phyloP scores from a whole-genome alignment of 1,284 basidiomycete species.

The Pascua sp. region DNA sequence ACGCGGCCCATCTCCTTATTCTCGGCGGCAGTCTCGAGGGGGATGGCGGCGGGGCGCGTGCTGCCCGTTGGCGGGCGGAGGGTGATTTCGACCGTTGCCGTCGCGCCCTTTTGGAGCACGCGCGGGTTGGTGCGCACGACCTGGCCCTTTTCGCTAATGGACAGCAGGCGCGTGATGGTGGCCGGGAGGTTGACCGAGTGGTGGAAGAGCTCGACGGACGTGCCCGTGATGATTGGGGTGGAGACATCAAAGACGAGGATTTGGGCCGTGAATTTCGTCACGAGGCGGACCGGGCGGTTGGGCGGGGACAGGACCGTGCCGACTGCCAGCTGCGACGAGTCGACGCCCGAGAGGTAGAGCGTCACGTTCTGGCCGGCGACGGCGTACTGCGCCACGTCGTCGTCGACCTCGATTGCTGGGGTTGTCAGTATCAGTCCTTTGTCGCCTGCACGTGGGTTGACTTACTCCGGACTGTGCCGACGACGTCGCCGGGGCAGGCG shows the following conservation, averaged over 20 bases:
- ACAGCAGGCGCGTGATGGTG: constrained; percentile 72
- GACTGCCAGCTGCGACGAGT: constrained; percentile 78
- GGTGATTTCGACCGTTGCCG: constrained; percentile 80
- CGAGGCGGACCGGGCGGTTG: constrained; percentile 66
- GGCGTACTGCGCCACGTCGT: constrained; percentile 75
- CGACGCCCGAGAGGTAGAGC: constrained; percentile 76
- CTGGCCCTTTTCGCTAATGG: constrained; percentile 75
- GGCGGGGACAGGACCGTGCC: constrained; percentile 85
- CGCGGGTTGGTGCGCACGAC: constrained; percentile 76
- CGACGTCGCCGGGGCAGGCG: constrained; percentile 88
- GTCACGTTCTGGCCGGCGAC: constrained; percentile 86
- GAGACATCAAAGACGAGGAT: constrained; percentile 92
- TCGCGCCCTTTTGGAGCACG: constrained; percentile 74
- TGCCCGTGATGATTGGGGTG: constrained; percentile 81
- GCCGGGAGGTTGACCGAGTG: constrained; percentile 90
- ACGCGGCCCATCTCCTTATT: constrained; percentile 98
- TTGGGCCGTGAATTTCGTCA: constrained; percentile 72
- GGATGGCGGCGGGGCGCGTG: constrained; percentile 60
- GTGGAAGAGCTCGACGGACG: constrained; percentile 88
- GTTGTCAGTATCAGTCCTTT: background rate
- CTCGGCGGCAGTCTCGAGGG: constrained; percentile 77
- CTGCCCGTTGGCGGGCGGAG: constrained; percentile 58
- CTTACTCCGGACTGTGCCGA: constrained; percentile 74
- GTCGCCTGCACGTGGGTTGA: background rate
- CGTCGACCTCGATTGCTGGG: constrained; percentile 70